Conservation (phyloP, 805 yeast genomes). For the Yamadazyma tumulicola region DNA sequence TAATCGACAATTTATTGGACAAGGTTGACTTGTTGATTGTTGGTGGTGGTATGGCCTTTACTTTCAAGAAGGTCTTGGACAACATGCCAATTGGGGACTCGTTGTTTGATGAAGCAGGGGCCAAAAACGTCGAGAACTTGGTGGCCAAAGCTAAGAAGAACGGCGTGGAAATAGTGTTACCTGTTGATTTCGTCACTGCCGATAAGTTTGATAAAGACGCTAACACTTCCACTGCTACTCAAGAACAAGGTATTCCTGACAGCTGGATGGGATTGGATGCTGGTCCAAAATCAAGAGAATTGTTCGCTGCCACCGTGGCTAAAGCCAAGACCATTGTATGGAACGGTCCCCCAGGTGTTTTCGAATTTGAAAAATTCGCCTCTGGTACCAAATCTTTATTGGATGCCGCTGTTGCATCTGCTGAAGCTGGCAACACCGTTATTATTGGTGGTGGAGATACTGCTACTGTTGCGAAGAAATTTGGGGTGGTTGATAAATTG, state of each 20-base stretch:
- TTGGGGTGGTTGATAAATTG: slow-evolving; percentile 91
- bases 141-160: slow-evolving; percentile 95
- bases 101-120: slow-evolving; percentile 88
- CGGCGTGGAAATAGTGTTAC: slow-evolving; percentile 89
- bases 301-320: slow-evolving; percentile 78
- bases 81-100: slow-evolving; percentile 88
- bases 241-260: slow-evolving; percentile 90
- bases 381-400: slow-evolving; percentile 87
- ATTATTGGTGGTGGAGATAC: slow-evolving; percentile 99
- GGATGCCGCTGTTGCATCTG: slow-evolving; percentile 83
- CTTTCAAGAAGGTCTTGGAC: slow-evolving; percentile 92
- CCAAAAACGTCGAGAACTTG: slow-evolving; percentile 89
- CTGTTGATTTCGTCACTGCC: slow-evolving; percentile 94
- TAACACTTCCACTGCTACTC: slow-evolving; percentile 75
- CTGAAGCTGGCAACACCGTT: slow-evolving; percentile 85
- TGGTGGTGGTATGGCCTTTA: slow-evolving; percentile 99
- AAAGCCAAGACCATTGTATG: slow-evolving; percentile 97
- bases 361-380: slow-evolving; percentile 92
- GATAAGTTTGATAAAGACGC: slow-evolving; percentile 94
- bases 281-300: slow-evolving; percentile 84
- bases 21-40: slow-evolving; percentile 92
- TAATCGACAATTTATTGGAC: slow-evolving; percentile 94
- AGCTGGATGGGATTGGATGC: slow-evolving; percentile 94
- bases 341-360: slow-evolving; percentile 99
- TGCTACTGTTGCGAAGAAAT: slow-evolving; percentile 98